Evolutionary conservation across 768 basidiomycete genomes (phyloP), one percentile per base, ranked within the genome.

Genomic region (Asterophora parasitica): DNA sequence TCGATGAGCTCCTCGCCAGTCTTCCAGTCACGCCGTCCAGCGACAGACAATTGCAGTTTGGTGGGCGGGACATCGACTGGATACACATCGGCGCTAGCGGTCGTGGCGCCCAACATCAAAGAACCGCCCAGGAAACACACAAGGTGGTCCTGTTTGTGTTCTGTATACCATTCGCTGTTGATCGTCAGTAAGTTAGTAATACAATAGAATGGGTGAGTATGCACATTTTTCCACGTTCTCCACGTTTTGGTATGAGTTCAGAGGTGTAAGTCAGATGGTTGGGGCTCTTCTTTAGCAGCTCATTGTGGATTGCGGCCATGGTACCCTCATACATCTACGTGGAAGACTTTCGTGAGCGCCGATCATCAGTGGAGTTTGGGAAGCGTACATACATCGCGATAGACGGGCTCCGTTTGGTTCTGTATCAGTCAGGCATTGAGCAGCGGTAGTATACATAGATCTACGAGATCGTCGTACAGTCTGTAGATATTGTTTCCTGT

Each of bases 101-200:
- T 81, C 0, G 83, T 85, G 8, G 92, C 87, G 20, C 95, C 93
- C 1, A 97, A 74, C 75, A 98, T 82, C 50, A 98, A 79, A 0
- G 88, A 88, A 1, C 92, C 95, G 36, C 84, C 92, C 35, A 98
- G 71, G 80, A 96, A 98, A 67, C 95, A 97, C 2, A 89, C 93
- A 16, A 97, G 81, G 61, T 97, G 94, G 61, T 98, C 95, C 69
- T 98, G 95, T 62, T 96, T 95, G 8, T 86, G 87, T 13, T 73
- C 70, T 20, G 85, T 66, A 15, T 76, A 74, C 88, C 88, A 93
- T 37, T 68, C 65, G 12, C 90, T 89, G 54, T 49, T 31, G 26
- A n/a, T 15, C 16, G 12, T 16, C 11, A 4, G 16, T 41, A 5
- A 42, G 38, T 4, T 2, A 23, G 15, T 13, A 11, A 4, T 17